These are phyloP conservation scores for Trypanosoma platydactyli DNA, from an alignment of 208 protist genomes.

Conservation along the genomic window DNA sequence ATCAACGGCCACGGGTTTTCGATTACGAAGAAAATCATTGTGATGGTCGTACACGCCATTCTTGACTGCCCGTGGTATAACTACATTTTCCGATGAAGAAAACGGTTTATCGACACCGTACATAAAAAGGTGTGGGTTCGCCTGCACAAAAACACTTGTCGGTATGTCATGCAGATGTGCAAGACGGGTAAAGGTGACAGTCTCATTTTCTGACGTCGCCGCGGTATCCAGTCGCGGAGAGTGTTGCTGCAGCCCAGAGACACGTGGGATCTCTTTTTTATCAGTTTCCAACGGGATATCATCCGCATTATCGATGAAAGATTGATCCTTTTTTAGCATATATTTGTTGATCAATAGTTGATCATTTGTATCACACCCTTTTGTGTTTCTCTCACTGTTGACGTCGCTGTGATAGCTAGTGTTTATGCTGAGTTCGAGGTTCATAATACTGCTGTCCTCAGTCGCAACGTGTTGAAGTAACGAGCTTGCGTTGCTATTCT, in stretches of 20 bases:
- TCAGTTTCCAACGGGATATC: not conserved
- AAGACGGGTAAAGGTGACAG: slow-evolving; percentile 39
- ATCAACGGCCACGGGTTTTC: too few species aligned
- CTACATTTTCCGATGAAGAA: slow-evolving; percentile 18
- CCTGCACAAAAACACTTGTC: slow-evolving; percentile 24
- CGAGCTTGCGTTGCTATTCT: not conserved
- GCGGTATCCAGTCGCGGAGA: not conserved
- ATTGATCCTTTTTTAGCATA: not conserved
- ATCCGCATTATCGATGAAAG: not conserved
- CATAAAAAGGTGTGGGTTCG: slow-evolving; percentile 41
- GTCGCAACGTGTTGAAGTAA: not conserved
- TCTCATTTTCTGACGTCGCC: slow-evolving; percentile 33
- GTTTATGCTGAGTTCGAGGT: not conserved
- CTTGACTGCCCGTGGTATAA: slow-evolving; percentile 16
- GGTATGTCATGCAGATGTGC: slow-evolving; percentile 38
- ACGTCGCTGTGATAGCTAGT: not conserved
- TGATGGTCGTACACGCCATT: too few species aligned
- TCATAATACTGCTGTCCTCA: not conserved
- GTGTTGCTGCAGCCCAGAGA: not conserved
- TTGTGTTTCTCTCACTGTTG: not conserved
- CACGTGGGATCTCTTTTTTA: not conserved
- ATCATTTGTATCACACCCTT: not conserved
- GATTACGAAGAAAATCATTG: too few species aligned
- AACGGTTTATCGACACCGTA: slow-evolving; percentile 31
- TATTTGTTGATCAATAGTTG: too few species aligned